These are phyloP conservation scores for Elasticomyces elasticus DNA, from an alignment of 495 filamentous ascomycete species.

Conservation along the genomic window DNA sequence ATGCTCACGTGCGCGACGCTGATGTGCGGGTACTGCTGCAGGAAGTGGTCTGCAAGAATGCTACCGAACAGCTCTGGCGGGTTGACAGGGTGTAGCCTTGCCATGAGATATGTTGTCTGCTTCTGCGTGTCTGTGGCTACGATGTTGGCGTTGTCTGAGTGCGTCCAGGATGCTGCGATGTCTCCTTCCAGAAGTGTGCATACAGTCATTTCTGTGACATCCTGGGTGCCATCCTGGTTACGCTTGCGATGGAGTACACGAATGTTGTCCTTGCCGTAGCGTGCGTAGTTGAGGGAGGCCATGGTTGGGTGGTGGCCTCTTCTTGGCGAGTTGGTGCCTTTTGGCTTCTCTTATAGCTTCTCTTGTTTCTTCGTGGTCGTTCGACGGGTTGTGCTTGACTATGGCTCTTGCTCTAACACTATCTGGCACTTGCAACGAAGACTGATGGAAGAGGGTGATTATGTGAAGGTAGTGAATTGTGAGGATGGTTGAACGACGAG, in stretches of 20 bases:
- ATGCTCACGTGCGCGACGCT: conserved; percentile 68
- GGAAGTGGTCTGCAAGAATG: conserved; percentile 76
- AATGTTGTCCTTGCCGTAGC: conserved; percentile 70
- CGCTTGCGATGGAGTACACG: conserved; percentile 88
- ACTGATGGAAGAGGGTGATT: background rate
- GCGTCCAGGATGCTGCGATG: conserved; percentile 86
- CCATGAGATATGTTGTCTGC: conserved; percentile 90
- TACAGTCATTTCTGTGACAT: conserved; percentile 90
- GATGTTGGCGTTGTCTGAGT: conserved; percentile 87
- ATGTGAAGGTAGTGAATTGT: background rate
- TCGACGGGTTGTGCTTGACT: background rate
- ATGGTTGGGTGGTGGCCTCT: conserved; percentile 16
- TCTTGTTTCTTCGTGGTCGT: too few species aligned
- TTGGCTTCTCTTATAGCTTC: too few species aligned
- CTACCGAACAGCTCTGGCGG: conserved; percentile 88
- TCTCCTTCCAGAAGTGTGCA: conserved; percentile 81
- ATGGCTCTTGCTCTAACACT: background rate
- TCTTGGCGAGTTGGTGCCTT: background rate
- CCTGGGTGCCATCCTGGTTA: conserved; percentile 64
- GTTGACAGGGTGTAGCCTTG: conserved; percentile 85
- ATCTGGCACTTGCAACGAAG: background rate
- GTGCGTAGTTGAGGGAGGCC: conserved; percentile 34
- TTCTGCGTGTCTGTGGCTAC: conserved; percentile 98
- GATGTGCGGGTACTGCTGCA: conserved; percentile 82
- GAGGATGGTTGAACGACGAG: background rate